These are phyloP conservation scores for Xylaria acuta DNA, from an alignment of 495 filamentous ascomycete species.

Conservation along the genomic window DNA sequence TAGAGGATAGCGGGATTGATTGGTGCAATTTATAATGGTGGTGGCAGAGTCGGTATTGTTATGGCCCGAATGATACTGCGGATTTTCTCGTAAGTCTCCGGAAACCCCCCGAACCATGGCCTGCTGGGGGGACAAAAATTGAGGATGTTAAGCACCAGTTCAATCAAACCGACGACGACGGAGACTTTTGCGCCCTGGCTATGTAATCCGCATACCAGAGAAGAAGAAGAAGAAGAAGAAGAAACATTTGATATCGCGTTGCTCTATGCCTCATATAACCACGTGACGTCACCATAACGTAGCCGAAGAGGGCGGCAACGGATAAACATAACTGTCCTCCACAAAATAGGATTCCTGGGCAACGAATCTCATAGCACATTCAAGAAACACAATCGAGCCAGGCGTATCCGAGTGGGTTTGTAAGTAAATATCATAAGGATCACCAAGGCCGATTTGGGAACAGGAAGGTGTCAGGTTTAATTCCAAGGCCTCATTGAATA, in stretches of 20 bases:
- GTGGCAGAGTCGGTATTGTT: background rate
- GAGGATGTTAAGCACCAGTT: background rate
- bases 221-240: too few species aligned
- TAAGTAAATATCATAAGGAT: background rate
- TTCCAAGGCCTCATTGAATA: background rate
- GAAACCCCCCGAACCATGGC: background rate
- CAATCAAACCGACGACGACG: background rate
- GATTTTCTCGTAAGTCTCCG: background rate
- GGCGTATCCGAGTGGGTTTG: background rate
- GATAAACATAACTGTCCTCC: background rate
- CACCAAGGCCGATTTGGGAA: background rate
- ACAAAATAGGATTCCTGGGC: too few species aligned
- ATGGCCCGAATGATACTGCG: background rate
- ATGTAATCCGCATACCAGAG: background rate
- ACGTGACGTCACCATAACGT: slow-evolving; percentile 16
- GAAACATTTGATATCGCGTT: slow-evolving; percentile 1
- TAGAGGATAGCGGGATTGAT: background rate
- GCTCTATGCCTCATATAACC: background rate
- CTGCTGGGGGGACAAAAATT: background rate
- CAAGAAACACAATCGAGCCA: background rate
- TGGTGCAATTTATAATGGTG: background rate
- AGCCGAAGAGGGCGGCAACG: background rate
- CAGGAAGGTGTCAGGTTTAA: background rate
- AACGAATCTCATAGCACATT: background rate
- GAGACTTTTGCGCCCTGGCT: background rate